Base-by-base conservation (phyloP, 306 rosid species). In the apple (Malus domestica) region DNA sequence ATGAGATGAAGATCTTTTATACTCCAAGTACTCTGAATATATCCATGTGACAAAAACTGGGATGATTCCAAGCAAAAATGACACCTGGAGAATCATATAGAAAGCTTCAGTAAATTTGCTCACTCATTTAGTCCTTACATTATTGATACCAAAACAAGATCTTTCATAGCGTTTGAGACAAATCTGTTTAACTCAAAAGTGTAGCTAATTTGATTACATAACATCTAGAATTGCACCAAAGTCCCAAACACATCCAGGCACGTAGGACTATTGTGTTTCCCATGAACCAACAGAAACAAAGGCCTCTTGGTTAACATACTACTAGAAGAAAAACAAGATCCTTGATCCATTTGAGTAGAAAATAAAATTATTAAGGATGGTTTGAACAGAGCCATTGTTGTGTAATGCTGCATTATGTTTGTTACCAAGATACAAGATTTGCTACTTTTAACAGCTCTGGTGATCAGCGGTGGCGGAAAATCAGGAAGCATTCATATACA, bases 1-100 rank as follows among this genome's bases (percentile, higher is more conserved):
- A 79, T 90, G 86, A 67, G 85, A 79, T 38, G 88, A 78, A 78
- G 85, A 67, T 87, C 74, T 96, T 89, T 80, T 90, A 80, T 90
- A 90, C 71, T 92, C 98, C 45, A 92, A 85, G 88, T 85, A 96
- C 87, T 96, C 98, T 58, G 99, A 85, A 87, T 96, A 96, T 80
- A 92, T 84, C 98, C 99, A 92, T 14, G 98, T 80, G 68, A 92
- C 93, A 85, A 92, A 90, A 76, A 91, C 77, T 29, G 98, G 99
- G 85, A 96, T 86, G 77, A 89, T 73, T 27, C 98, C 98, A 77
- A 96, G 87, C 85, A 92, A 83, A 81, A 96, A 89, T 4, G 98
- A 92, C 87, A 96, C 96, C 99, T 96, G 85, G 45, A 18, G 40
- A 78, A 83, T 72, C 79, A 82, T 8, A 77, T 67, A 60, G 46